Evolutionary conservation across 1,284 basidiomycete genomes (phyloP), one percentile per base, ranked within the genome.

Genomic region (Kalmanozyma brasiliensis): DNA sequence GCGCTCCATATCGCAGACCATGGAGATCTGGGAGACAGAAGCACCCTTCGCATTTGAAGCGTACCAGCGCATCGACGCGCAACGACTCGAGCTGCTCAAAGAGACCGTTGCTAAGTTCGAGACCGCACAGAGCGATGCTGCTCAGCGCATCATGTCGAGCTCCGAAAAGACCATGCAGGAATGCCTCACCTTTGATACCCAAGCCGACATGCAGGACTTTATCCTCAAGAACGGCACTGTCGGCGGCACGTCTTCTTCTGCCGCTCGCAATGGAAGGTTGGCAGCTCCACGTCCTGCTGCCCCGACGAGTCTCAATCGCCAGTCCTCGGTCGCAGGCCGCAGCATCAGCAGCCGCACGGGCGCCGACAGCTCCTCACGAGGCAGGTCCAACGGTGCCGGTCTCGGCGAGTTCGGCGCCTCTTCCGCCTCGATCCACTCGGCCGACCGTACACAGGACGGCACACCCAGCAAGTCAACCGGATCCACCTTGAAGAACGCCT

Each of bases 101-200:
- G 78, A 80, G 64, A 51, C 68, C 13, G 73, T 78, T 13, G 63
- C 69, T 53, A 71, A 75, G 36, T 74, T 78, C 47, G 71, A 77
- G 38, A 76, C 73, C 17, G 79, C 71, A 2, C 66, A 77, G 46
- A 65, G 68, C 43, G 79, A 81, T 24, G 58, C 75, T 22, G 78
- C 78, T 10, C 73, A 72, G 51, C 51, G 64, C 16, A 47, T 71
- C 46, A 76, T 77, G 71, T 55, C 58, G 34, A 59, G 63, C 40
- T 72, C 78, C n/a, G 73, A 78, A 47, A 62, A 74, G 53, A 75
- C 80, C 34, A 70, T 75, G 51, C 73, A 77, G 43, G 66, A 71
- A 14, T 72, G 64, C 19, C 66, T 78, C 32, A 49, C 51, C 20
- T 78, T 79, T 45, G 72, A 78, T 26, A 56, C 74, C 11, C 60